Conservation (phyloP, 139 green algal species). For the Picochlorum sp. region DNA sequence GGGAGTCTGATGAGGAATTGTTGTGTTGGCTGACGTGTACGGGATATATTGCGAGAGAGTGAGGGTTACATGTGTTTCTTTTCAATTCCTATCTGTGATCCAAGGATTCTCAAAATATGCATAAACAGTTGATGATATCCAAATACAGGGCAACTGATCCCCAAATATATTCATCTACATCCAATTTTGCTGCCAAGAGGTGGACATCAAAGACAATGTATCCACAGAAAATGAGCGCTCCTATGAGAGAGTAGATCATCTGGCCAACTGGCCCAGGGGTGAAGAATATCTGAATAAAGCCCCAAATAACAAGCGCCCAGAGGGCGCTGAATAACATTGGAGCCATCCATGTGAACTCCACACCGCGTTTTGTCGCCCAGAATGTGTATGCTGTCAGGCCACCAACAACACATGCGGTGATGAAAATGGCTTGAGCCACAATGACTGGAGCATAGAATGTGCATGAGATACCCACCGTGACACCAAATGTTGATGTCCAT, state of each 20-base stretch:
- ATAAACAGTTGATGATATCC: conserved; percentile 73
- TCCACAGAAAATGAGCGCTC: conserved; percentile 48
- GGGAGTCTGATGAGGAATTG: conserved; percentile 6
- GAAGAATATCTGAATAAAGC: conserved; percentile 61
- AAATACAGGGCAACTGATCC: conserved; percentile 58
- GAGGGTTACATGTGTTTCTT: neutral
- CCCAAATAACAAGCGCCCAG: conserved; percentile 40
- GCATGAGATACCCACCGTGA: conserved; percentile 38
- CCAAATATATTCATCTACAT: conserved; percentile 66
- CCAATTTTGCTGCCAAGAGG: conserved; percentile 29
- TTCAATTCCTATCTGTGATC: neutral
- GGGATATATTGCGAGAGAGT: neutral
- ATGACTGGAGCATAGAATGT: conserved; percentile 39
- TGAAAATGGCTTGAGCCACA: conserved; percentile 35
- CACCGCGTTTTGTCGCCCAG: conserved; percentile 39
- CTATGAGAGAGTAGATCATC: conserved; percentile 51
- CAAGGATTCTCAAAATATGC: conserved; percentile 47
- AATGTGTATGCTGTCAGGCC: conserved; percentile 61
- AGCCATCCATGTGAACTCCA: conserved; percentile 43
- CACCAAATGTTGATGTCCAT: conserved; percentile 20
- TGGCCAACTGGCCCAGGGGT: conserved; percentile 24
- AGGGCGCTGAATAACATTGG: conserved; percentile 57
- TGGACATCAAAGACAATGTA: conserved; percentile 57
- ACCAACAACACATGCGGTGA: conserved; percentile 32
- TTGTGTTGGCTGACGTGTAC: neutral